Conservation (phyloP, 2,329 filamentous ascomycete species). For the Fusarium liriodendri region DNA sequence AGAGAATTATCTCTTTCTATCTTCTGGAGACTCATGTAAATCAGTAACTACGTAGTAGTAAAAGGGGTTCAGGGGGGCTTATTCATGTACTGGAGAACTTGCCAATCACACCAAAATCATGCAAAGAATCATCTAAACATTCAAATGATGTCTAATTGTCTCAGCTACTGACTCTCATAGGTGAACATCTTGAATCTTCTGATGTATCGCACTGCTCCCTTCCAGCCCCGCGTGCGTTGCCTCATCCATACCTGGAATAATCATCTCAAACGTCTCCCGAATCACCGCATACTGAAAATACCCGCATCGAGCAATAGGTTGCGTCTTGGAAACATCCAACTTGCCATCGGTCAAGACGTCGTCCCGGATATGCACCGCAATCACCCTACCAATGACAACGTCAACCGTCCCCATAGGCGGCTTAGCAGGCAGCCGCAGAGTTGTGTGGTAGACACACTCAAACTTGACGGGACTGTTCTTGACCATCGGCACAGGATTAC, state of each 20-base stretch:
- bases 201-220: conserved; percentile 10
- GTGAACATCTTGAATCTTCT: neutral
- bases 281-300: conserved; percentile 19
- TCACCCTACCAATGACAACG: conserved; percentile 15
- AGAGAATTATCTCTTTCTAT: too few species aligned
- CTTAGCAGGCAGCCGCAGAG: conserved; percentile 10
- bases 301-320: conserved; percentile 21
- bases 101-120: neutral
- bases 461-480: conserved; percentile 21
- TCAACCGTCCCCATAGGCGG: conserved; percentile 22
- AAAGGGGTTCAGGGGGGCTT: neutral
- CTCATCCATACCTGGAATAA: conserved; percentile 9
- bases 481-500: conserved; percentile 11
- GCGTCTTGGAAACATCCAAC: conserved; percentile 11
- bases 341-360: conserved; percentile 15
- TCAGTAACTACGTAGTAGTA: neutral
- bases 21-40: too few species aligned
- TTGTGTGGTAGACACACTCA: conserved; percentile 19
- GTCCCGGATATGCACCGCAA: conserved; percentile 15
- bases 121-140: neutral
- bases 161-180: neutral
- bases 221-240: conserved; percentile 14
- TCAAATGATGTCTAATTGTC: neutral
- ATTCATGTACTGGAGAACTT: neutral
- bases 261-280: conserved; percentile 18